These are phyloP conservation scores for Candida insectorum DNA, from an alignment of 805 yeast species.

Conservation along the genomic window DNA sequence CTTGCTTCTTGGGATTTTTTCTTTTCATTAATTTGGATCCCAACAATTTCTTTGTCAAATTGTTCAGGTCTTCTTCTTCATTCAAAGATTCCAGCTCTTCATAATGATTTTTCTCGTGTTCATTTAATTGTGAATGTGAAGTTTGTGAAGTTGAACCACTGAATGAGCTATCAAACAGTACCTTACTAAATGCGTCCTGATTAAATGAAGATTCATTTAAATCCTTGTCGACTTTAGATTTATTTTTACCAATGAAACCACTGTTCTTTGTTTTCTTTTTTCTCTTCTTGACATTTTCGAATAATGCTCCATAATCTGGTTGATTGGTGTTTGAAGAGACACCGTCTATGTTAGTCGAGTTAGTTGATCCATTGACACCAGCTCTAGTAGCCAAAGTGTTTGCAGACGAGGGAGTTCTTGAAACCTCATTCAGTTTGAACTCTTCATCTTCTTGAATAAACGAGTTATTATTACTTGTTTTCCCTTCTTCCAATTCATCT, in stretches of 20 bases:
- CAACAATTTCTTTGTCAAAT: constrained; percentile 36
- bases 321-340: constrained; percentile 12
- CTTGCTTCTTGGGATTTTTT: constrained; percentile 16
- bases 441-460: constrained; percentile 6
- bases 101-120: neutral
- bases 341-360: neutral
- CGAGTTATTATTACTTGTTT: constrained; percentile 11
- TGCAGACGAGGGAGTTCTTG: constrained; percentile 22
- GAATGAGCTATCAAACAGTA: constrained; percentile 13
- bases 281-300: constrained; percentile 41
- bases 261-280: constrained; percentile 22
- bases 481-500: constrained; percentile 6
- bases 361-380: no score
- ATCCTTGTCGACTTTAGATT: constrained; percentile 15
- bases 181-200: constrained; percentile 6
- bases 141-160: constrained; percentile 11
- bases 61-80: neutral
- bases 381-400: constrained; percentile 14
- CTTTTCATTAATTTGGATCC: constrained; percentile 38
- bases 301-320: constrained; percentile 43
- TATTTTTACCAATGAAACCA: constrained; percentile 17
- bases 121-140: constrained; percentile 4
- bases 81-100: neutral
- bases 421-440: constrained; percentile 6
- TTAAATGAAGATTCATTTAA: constrained; percentile 1